Conservation (phyloP, 225 moss, liverwort and hornwort genomes). For the Takakia lepidozioides region DNA sequence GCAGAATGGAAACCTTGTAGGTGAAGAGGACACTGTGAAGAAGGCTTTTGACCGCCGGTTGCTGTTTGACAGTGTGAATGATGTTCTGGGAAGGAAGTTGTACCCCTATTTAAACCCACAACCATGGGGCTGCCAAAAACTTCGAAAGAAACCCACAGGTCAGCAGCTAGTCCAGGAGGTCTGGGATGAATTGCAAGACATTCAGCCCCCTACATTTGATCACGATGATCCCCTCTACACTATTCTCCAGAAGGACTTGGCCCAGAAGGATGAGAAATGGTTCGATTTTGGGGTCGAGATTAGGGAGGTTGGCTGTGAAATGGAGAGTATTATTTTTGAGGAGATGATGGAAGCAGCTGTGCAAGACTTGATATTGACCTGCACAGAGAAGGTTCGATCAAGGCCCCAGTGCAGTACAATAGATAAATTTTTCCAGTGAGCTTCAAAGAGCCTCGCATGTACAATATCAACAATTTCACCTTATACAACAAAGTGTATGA, state of each 20-base stretch:
- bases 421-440: constrained; percentile 3
- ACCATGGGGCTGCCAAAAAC: constrained; percentile 21
- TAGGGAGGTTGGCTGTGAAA: constrained; percentile 25
- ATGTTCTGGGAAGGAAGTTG: constrained; percentile 22
- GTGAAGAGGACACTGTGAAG: constrained; percentile 37
- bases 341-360: constrained; percentile 39
- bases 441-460: constrained; percentile 19
- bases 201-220: constrained; percentile 18
- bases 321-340: constrained; percentile 35
- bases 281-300: constrained; percentile 23
- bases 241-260: constrained; percentile 37
- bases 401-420: constrained; percentile 5
- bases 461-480: constrained; percentile 31
- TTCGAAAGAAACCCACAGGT: constrained; percentile 27
- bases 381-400: constrained; percentile 5
- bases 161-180: constrained; percentile 26
- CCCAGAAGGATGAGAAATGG: constrained; percentile 33
- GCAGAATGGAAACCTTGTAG: constrained; percentile 27
- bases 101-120: constrained; percentile 26
- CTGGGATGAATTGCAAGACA: constrained; percentile 26
- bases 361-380: constrained; percentile 20
- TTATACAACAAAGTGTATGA: too few species aligned
- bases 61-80: constrained; percentile 39
- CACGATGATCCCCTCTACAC: constrained; percentile 33
- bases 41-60: constrained; percentile 39